Base-by-base conservation (phyloP, 345 rosid genomes). In the Linum trigynum region DNA sequence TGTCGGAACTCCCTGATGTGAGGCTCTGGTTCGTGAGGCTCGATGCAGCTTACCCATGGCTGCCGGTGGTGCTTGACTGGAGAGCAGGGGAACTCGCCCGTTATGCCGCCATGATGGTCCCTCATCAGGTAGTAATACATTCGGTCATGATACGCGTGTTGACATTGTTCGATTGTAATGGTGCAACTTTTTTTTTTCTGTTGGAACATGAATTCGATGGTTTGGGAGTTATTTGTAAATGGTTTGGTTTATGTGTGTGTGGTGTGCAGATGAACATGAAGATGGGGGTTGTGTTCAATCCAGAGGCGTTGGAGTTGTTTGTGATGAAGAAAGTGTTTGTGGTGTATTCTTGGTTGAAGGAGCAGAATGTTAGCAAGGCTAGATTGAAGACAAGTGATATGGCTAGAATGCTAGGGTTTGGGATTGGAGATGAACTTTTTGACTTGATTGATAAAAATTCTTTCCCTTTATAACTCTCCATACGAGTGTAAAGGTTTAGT, bases 331-430 rank as follows among this genome's bases (percentile, higher is more conserved):
- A 87, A 64, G 95, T 84, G 16, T 84, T 92, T 73, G 68, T 80
- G 2, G 90, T 77, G 16, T 88, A 92, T 48, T 70, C 78, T 1
- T 90, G 97, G 97, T 76, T 84, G 75, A 86, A 86, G 81, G 71
- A 74, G 5, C 82, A 83, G 55, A 63, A 80, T 45, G 61, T 83
- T 65, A 79, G 86, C 37, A 85, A 81, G 76, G 88, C 97, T 38
- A 78, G 92, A 74, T 63, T 81, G 63, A 92, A 92, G 80, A 79
- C 97, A 0, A 73, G 73, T 59, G 87, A 83, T 67, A 92, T 92
- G 97, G 98, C 96, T 16, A 85, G 90, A 69, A 87, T 89, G 94
- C 91, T 92, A 39, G 98, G 94, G 41, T 89, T 89, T 64, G 94
- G 90, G 17, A 75, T 89, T 23, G 89, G 86, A 39, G 88, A 87